Evolutionary conservation across 2,329 filamentous ascomycete genomes (phyloP).

Genomic region (Ceratocystis cacaofunesta): DNA sequence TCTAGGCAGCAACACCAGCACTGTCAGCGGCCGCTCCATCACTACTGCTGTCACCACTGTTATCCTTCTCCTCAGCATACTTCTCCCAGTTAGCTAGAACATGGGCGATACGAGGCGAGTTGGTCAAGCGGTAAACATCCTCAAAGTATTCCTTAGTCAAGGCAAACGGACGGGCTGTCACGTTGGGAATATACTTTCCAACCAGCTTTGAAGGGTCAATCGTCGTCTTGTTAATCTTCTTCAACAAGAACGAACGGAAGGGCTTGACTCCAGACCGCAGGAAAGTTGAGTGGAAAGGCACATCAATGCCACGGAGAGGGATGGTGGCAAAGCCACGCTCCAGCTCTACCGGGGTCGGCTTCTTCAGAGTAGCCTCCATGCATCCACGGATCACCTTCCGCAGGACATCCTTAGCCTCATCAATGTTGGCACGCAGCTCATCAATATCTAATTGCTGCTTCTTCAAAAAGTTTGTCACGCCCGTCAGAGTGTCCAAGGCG

Average conservation of each 20-base stretch:
- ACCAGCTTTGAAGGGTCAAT: conserved; percentile 95
- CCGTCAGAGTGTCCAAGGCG: conserved; percentile 56
- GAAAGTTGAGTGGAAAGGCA: conserved; percentile 98
- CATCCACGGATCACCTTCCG: conserved; percentile 82
- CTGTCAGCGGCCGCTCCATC: conserved; percentile 3
- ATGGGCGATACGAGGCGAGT: conserved; percentile 60
- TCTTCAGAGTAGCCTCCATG: conserved; percentile 72
- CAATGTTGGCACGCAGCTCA: conserved; percentile 73
- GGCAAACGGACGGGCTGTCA: conserved; percentile 89
- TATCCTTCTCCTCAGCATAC: conserved; percentile 40
- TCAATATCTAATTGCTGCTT: conserved; percentile 95
- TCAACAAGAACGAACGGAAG: conserved; percentile 93
- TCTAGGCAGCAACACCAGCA: conserved; percentile 14
- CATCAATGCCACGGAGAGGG: conserved; percentile 90
- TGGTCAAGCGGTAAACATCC: conserved; percentile 91
- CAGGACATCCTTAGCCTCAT: conserved; percentile 81
- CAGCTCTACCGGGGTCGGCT: conserved; percentile 76
- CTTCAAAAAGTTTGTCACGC: conserved; percentile 90
- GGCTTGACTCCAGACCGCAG: conserved; percentile 96
- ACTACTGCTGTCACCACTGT: conserved; percentile 18
- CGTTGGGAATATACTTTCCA: conserved; percentile 98
- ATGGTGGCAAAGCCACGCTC: conserved; percentile 95
- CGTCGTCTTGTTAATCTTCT: conserved; percentile 99
- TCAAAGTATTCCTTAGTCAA: conserved; percentile 98
- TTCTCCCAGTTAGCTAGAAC: conserved; percentile 79